Base-by-base conservation (phyloP, 306 rosid species). In the Crotalaria pallida region DNA sequence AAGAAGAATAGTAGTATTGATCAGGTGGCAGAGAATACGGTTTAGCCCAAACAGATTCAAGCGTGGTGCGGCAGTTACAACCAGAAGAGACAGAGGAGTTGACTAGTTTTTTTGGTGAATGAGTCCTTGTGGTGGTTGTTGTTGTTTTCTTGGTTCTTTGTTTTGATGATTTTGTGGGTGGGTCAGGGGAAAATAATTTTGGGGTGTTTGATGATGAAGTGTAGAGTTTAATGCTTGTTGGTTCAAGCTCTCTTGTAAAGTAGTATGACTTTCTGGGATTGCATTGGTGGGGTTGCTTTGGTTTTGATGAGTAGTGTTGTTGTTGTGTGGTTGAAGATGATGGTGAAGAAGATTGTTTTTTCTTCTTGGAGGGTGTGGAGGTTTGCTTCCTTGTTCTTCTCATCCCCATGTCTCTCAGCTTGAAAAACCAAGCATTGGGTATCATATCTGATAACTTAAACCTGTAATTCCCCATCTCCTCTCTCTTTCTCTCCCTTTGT, bases 371-470 rank as follows among this genome's bases (percentile, higher is more conserved):
- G 1, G 22, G 0, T 9, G 63, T 43, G 23, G 36, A 56, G 55
- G 27, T 52, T 22, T 77, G 76, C 50, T 69, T 89, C 69, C 79
- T 80, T 72, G 65, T 70, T 67, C 40, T 86, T 2, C 86, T 76
- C 70, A 89, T 83, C 3, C 86, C 77, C 70, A 89, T 83, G 47
- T 89, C 86, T 26, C 62, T 79, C 15, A 92, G 89, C 81, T 88
- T 92, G 91, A 78, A 80, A 78, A 92, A 88, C 98, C 98, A 92
- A 38, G 91, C 87, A 80, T 89, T 86, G n/a, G 98, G 92, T 67
- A 89, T 82, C 89, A 92, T 92, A 66, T 86, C 88, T 18, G 96
- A 86, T 19, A 92, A 33, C 59, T 56, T 88, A 36, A 92, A 92
- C 85, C 76, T 88, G 82, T 84, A 72, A 73, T 85, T 92, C 10